phyloP scores from a whole-genome alignment of 2,329 filamentous ascomycete species.

The Domatiomyces globalis region DNA sequence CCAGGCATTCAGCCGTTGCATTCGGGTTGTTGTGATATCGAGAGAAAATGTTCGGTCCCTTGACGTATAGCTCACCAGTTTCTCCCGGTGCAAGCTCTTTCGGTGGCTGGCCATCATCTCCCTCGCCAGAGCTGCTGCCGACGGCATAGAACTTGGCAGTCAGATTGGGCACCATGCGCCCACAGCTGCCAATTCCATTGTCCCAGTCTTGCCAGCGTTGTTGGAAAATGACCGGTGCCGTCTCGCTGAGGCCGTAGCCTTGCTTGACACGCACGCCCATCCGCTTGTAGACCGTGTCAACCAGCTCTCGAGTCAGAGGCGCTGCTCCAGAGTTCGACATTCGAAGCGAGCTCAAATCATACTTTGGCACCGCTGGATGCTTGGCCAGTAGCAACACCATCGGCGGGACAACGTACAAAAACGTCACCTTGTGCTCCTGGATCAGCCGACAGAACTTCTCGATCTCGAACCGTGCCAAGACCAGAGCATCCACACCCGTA shows the following conservation, averaged over 20 bases:
- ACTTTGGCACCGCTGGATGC: slow-evolving; percentile 61
- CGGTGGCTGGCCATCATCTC: slow-evolving; percentile 23
- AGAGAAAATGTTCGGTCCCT: slow-evolving; percentile 49
- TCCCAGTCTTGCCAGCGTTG: slow-evolving; percentile 66
- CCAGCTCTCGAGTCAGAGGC: slow-evolving; percentile 66
- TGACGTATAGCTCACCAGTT: slow-evolving; percentile 55
- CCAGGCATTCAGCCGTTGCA: slow-evolving; percentile 44
- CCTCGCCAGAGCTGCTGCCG: slow-evolving; percentile 42
- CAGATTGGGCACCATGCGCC: slow-evolving; percentile 63
- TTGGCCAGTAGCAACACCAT: slow-evolving; percentile 71
- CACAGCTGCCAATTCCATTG: slow-evolving; percentile 61
- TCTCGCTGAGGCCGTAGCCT: slow-evolving; percentile 82
- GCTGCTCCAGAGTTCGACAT: slow-evolving; percentile 83
- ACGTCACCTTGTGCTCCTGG: slow-evolving; percentile 61
- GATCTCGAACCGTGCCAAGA: slow-evolving; percentile 70
- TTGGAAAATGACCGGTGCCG: slow-evolving; percentile 61
- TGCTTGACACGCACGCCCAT: slow-evolving; percentile 75
- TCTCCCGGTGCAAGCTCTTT: slow-evolving; percentile 48
- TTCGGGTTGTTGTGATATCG: slow-evolving; percentile 48
- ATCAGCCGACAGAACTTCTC: slow-evolving; percentile 64
- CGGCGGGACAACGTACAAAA: slow-evolving; percentile 70
- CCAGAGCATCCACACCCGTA: slow-evolving; percentile 50
- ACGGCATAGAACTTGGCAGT: slow-evolving; percentile 62
- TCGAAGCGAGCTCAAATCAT: slow-evolving; percentile 62
- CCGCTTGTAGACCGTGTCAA: slow-evolving; percentile 58